These are phyloP conservation scores for Hansfordia pulvinata DNA, from an alignment of 2,329 filamentous ascomycete species.

Conservation along the genomic window DNA sequence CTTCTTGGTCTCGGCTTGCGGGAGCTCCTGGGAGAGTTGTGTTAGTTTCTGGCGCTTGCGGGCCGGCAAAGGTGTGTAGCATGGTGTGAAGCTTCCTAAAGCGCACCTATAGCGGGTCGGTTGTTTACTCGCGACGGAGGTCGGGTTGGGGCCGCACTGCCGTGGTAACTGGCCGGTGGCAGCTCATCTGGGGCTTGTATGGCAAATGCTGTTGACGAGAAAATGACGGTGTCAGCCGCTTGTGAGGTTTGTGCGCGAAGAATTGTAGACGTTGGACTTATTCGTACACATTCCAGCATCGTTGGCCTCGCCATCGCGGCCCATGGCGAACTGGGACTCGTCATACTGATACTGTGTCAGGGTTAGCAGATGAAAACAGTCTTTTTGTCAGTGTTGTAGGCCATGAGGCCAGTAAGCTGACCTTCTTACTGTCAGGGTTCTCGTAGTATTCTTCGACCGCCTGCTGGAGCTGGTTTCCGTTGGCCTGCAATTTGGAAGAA, in stretches of 20 bases:
- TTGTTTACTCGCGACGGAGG: slow-evolving; percentile 48
- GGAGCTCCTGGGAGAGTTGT: slow-evolving; percentile 19
- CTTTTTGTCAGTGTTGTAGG: no score
- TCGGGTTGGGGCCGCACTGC: slow-evolving; percentile 36
- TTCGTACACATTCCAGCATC: slow-evolving; percentile 29
- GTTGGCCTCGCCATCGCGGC: slow-evolving; percentile 34
- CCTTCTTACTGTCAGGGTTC: slow-evolving; percentile 24
- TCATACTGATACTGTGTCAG: slow-evolving; percentile 36
- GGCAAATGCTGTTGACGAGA: slow-evolving; percentile 31
- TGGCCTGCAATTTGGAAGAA: no score
- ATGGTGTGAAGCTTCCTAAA: slow-evolving; percentile 21
- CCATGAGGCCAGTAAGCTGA: slow-evolving; percentile 9
- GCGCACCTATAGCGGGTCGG: slow-evolving; percentile 39
- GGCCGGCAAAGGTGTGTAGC: slow-evolving; percentile 10
- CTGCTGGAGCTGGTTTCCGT: slow-evolving; percentile 30
- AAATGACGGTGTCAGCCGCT: slow-evolving; percentile 4
- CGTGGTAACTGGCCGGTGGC: slow-evolving; percentile 24
- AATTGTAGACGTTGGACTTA: no score
- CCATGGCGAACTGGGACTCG: slow-evolving; percentile 36
- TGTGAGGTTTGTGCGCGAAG: neutral
- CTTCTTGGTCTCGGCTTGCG: slow-evolving; percentile 27
- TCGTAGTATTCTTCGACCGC: slow-evolving; percentile 41
- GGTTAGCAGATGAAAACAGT: no score
- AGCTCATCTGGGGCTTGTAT: slow-evolving; percentile 38
- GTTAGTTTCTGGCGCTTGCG: slow-evolving; percentile 11